These are phyloP conservation scores for Colletotrichum eremochloae DNA, from an alignment of 2,329 filamentous ascomycete species.

Conservation along the genomic window DNA sequence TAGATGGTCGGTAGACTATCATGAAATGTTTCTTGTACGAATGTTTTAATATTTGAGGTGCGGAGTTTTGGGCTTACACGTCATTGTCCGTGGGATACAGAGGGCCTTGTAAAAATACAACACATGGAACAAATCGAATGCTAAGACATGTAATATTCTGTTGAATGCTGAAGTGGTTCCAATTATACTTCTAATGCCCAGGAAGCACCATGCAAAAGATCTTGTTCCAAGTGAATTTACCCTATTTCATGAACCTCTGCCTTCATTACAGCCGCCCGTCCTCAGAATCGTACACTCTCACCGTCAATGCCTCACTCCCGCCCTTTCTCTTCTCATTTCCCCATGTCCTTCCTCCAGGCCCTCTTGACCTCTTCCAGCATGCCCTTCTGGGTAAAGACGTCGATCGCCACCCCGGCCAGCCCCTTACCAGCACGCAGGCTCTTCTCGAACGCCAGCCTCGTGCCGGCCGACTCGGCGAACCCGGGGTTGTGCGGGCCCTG, in stretches of 20 bases:
- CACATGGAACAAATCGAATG: constrained; percentile 6
- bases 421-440: constrained; percentile 45
- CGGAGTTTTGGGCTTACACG: constrained; percentile 14
- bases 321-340: background rate
- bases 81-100: background rate
- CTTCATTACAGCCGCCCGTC: too few relatives aligned
- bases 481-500: constrained; percentile 45
- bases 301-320: background rate
- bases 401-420: constrained; percentile 45
- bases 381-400: constrained; percentile 43
- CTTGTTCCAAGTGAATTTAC: background rate
- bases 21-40: constrained; percentile 17
- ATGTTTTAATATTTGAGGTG: background rate
- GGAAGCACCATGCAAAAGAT: background rate
- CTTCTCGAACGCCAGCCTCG: constrained; percentile 43
- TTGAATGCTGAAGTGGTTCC: background rate
- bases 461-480: constrained; percentile 45
- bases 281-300: background rate
- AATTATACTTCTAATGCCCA: background rate
- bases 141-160: background rate
- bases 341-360: constrained; percentile 46
- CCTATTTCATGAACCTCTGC: background rate
- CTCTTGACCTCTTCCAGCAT: constrained; percentile 44
- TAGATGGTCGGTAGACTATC: background rate
- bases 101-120: background rate